Evolutionary conservation across 2,329 filamentous ascomycete genomes (phyloP), one percentile per base, ranked within the genome.

Genomic region (Fusarium udum): DNA sequence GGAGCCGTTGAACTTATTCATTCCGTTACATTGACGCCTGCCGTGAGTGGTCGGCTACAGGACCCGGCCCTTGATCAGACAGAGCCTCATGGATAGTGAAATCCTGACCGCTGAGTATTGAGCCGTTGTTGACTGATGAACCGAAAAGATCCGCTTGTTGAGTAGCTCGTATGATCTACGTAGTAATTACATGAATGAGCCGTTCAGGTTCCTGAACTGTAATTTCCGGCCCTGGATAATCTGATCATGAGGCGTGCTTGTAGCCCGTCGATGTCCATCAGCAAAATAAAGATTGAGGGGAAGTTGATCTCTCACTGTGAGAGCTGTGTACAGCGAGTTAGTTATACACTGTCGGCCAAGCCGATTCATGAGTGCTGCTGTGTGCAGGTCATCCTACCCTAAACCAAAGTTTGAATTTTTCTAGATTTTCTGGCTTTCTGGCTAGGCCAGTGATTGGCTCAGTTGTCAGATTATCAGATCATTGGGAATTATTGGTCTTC

Each of bases 151-250:
- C 66, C 69, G 61, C 61, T 60, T 46, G 28, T 56, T 42, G 39
- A 46, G 34, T 51, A 52, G 31, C 66, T 75, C 72, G 63, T 75
- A 75, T 56, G 74, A 76, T 72, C 51, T 46, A n/a, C n/a, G n/a
- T n/a, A n/a, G n/a, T n/a, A 22, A 48, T 48, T 22, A 55, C 65
- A 49, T 64, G 59, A 55, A 39, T 24, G 18, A 18, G 22, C 24
- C 26, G n/a, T 26, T 37, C 24, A 37, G 26, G 28, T 15, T 15
- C 53, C 53, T 42, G 31, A 43, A 55, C 22, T 12, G 28, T 34
- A 53, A 26, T 61, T 58, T 49, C 57, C 26, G 22, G 24, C 24
- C 43, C 52, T 57, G 26, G 49, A n/a, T 63, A 16, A 36, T 31
- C 51, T 52, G 36, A 46, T 42, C 42, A 60, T 53, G 28, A 26